Conservation (phyloP, 192 early-diverging fungal genomes). For the Coemansia sp. region DNA sequence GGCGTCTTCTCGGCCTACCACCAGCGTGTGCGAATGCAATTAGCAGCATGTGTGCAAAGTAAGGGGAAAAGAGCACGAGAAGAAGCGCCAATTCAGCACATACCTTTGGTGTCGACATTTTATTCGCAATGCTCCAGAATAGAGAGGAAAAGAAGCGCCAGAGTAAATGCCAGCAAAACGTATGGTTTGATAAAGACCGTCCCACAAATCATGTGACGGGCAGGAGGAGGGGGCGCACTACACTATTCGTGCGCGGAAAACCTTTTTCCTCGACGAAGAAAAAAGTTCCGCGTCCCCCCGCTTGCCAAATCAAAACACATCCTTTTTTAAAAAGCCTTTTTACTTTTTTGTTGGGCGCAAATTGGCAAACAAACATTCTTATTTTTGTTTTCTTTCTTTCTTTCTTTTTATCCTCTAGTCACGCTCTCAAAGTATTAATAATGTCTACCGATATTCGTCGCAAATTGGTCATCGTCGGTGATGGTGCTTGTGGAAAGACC, state of each 20-base stretch:
- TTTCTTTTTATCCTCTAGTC: not conserved
- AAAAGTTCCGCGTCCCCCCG: not conserved
- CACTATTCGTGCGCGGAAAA: too few relatives aligned
- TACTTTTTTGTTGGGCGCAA: slow-evolving; percentile 2
- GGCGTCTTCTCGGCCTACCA: slow-evolving; percentile 42
- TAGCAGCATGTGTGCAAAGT: too few relatives aligned
- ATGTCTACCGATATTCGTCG: slow-evolving; percentile 1
- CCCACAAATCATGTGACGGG: too few relatives aligned
- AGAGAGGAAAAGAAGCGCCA: not conserved
- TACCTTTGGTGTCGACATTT: slow-evolving; percentile 29
- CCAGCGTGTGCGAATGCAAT: too few relatives aligned
- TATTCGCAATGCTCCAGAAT: not conserved
- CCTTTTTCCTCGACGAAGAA: not conserved
- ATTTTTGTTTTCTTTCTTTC: not conserved
- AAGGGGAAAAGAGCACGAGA: slow-evolving; percentile 3
- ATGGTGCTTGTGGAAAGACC: slow-evolving; percentile 89
- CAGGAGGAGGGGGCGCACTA: too few relatives aligned
- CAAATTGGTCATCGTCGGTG: slow-evolving; percentile 85
- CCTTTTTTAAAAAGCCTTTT: slow-evolving; percentile 4
- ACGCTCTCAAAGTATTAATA: not conserved
- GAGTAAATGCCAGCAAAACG: not conserved
- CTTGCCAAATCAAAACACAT: not conserved
- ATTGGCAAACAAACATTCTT: not conserved
- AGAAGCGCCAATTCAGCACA: not conserved
- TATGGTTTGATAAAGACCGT: too few relatives aligned